Conservation (phyloP, 805 yeast species). For the Tanozyma kutaoensis region DNA sequence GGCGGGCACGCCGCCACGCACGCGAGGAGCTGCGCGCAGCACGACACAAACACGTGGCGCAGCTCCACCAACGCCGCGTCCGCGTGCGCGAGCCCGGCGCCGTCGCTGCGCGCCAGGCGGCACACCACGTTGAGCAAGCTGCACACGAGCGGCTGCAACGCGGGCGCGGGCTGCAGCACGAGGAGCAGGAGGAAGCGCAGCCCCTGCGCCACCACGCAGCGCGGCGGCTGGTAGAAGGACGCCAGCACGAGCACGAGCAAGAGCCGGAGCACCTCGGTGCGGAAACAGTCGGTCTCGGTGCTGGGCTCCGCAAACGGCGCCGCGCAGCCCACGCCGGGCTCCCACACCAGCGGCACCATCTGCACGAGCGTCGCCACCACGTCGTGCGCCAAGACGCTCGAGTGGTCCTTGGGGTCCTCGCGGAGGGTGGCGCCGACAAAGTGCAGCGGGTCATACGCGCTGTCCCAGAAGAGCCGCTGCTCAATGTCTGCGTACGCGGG, state of each 20-base stretch:
- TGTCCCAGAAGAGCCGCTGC: slow-evolving; percentile 15
- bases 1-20: slow-evolving; percentile 47
- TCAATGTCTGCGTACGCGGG: slow-evolving; percentile 14
- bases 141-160: too few relatives aligned
- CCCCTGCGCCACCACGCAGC: slow-evolving; percentile 34
- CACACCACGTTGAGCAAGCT: slow-evolving; percentile 44
- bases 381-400: slow-evolving; percentile 1
- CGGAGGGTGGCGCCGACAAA: background rate
- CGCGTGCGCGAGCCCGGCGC: slow-evolving; percentile 30
- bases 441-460: slow-evolving; percentile 27
- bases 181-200: slow-evolving; percentile 47
- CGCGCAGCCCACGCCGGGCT: slow-evolving; percentile 58
- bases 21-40: slow-evolving; percentile 49
- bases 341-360: slow-evolving; percentile 40
- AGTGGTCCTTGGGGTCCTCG: background rate
- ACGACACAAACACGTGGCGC: slow-evolving; percentile 35
- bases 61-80: slow-evolving; percentile 19
- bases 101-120: slow-evolving; percentile 51
- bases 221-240: slow-evolving; percentile 37
- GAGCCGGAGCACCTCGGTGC: slow-evolving; percentile 55
- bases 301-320: slow-evolving; percentile 12
- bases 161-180: too few relatives aligned
- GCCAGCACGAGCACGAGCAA: slow-evolving; percentile 49
- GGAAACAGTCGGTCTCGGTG: slow-evolving; percentile 37
- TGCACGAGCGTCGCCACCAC: slow-evolving; percentile 5